Evolutionary conservation across 1,139 yeast genomes (phyloP).

Genomic region (Hyphopichia buzzinii): DNA sequence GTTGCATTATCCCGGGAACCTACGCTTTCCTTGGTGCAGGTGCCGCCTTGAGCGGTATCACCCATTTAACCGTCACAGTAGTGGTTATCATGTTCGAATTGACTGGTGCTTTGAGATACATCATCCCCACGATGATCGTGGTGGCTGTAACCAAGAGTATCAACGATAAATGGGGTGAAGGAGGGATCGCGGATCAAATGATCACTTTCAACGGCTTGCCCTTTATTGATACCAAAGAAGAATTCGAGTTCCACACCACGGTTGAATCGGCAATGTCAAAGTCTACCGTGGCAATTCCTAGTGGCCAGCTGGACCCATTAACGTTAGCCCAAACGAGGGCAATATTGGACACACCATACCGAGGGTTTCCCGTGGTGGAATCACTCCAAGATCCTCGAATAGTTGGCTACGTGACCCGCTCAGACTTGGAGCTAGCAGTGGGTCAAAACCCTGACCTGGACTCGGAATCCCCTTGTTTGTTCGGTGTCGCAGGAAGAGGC

Average conservation of each 20-base stretch:
- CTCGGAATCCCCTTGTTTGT: slow-evolving; percentile 20
- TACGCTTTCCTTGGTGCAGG: slow-evolving; percentile 98
- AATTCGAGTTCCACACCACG: slow-evolving; percentile 51
- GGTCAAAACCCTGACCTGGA: slow-evolving; percentile 12
- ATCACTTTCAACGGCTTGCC: slow-evolving; percentile 88
- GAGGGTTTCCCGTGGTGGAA: slow-evolving; percentile 57
- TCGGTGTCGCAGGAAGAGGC: slow-evolving; percentile 10
- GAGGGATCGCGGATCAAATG: slow-evolving; percentile 96
- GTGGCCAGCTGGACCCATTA: slow-evolving; percentile 28
- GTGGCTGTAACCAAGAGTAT: slow-evolving; percentile 87
- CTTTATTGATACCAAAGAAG: slow-evolving; percentile 72
- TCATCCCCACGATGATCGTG: slow-evolving; percentile 93
- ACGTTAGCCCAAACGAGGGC: slow-evolving; percentile 34
- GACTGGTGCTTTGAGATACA: slow-evolving; percentile 88
- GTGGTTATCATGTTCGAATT: slow-evolving; percentile 95
- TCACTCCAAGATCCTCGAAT: slow-evolving; percentile 31
- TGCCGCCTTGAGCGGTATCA: slow-evolving; percentile 90
- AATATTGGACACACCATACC: slow-evolving; percentile 37
- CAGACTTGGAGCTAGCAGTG: slow-evolving; percentile 29
- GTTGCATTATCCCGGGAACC: slow-evolving; percentile 85
- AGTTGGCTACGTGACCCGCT: slow-evolving; percentile 35
- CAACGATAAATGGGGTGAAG: slow-evolving; percentile 70
- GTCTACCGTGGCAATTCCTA: slow-evolving; percentile 49
- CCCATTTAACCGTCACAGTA: slow-evolving; percentile 87
- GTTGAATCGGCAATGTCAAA: slow-evolving; percentile 69